phyloP scores from a whole-genome alignment of 2,329 filamentous ascomycete genomes.

The Neofusicoccum parvum region DNA sequence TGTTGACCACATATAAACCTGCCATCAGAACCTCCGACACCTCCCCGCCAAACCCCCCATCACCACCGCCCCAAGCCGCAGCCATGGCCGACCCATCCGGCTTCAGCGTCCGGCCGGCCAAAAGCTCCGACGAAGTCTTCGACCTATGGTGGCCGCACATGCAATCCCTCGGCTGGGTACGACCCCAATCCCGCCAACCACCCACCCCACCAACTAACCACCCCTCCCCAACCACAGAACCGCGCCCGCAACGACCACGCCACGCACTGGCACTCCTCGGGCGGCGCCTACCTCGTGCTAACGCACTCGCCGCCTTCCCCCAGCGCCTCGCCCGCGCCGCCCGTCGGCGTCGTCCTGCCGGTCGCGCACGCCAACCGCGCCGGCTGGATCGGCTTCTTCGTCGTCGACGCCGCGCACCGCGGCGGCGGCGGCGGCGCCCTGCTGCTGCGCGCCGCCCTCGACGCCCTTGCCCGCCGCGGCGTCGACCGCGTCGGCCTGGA shows the following conservation, averaged over 20 bases:
- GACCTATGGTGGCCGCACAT: slow-evolving; percentile 41
- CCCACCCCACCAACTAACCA: not conserved
- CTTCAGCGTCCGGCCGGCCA: slow-evolving; percentile 28
- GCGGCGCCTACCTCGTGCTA: slow-evolving; percentile 36
- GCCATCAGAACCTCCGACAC: too few relatives aligned
- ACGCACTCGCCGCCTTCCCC: slow-evolving; percentile 21
- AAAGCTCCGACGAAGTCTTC: slow-evolving; percentile 28
- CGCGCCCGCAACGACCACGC: slow-evolving; percentile 35
- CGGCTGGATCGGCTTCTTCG: slow-evolving; percentile 44
- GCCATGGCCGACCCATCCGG: not conserved
- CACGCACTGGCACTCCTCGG: slow-evolving; percentile 35
- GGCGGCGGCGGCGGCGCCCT: slow-evolving; percentile 36
- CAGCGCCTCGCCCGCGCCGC: too few relatives aligned
- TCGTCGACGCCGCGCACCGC: slow-evolving; percentile 33
- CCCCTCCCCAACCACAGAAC: slow-evolving; percentile 28
- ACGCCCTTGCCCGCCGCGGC: slow-evolving; percentile 26
- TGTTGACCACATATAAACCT: too few relatives aligned
- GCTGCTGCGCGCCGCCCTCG: slow-evolving; percentile 35
- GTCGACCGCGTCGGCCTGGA: slow-evolving; percentile 37
- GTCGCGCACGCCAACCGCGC: slow-evolving; percentile 39
- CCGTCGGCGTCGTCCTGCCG: slow-evolving; percentile 36
- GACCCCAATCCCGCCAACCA: not conserved
- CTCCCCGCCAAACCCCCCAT: too few relatives aligned
- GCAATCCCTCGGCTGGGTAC: slow-evolving; percentile 37
- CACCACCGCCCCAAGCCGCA: too few relatives aligned